Evolutionary conservation across 148 eudicot species (phyloP).

Genomic region (Camellia granthamiana): DNA sequence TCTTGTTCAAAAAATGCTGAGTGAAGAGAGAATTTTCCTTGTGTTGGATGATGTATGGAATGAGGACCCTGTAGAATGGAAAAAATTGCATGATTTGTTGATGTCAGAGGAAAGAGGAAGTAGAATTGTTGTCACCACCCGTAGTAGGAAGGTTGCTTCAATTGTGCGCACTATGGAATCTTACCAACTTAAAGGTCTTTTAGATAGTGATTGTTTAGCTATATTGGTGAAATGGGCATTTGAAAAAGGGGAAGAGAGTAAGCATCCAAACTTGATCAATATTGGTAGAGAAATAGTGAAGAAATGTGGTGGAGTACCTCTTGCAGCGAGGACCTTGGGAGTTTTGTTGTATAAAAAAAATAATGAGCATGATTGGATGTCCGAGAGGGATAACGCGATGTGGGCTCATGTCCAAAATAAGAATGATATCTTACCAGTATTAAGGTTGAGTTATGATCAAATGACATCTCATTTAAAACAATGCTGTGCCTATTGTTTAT

Average conservation of each 20-base stretch:
- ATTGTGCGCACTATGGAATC: not conserved
- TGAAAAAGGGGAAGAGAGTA: slow-evolving; percentile 12
- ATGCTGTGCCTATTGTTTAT: not conserved
- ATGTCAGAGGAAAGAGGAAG: slow-evolving; percentile 12
- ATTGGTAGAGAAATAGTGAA: slow-evolving; percentile 22
- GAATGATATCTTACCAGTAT: not conserved
- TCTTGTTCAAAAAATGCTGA: not conserved
- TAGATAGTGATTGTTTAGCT: slow-evolving; percentile 18
- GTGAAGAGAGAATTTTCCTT: slow-evolving; percentile 15
- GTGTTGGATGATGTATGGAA: slow-evolving; percentile 37
- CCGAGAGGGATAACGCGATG: not conserved
- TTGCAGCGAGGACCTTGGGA: slow-evolving; percentile 17
- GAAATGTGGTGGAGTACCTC: slow-evolving; percentile 28
- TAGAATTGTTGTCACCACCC: slow-evolving; percentile 27
- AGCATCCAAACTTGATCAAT: not conserved
- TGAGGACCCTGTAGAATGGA: slow-evolving; percentile 19
- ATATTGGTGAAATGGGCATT: slow-evolving; percentile 28
- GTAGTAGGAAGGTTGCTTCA: slow-evolving; percentile 23
- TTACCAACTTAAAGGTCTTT: slow-evolving; percentile 7
- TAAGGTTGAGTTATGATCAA: not conserved
- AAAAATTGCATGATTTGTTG: slow-evolving; percentile 9
- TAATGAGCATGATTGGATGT: slow-evolving; percentile 10
- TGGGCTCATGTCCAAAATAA: not conserved
- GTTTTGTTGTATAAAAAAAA: not conserved
- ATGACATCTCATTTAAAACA: not conserved